phyloP scores from a whole-genome alignment of 805 yeast species.

The Wickerhamiella allomyrinae region DNA sequence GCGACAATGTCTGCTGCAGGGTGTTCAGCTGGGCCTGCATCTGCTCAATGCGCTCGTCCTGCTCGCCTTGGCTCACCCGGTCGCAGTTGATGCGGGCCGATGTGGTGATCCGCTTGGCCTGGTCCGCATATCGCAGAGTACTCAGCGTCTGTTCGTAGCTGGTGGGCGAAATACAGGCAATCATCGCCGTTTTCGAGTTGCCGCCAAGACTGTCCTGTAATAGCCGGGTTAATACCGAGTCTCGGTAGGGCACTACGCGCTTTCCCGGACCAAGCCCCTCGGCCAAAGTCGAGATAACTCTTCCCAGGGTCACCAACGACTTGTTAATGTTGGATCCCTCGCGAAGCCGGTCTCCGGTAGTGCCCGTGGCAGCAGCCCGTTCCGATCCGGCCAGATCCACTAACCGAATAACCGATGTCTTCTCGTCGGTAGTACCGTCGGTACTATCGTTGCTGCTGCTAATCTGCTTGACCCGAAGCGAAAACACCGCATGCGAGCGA shows the following conservation, averaged over 20 bases:
- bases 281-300: slow-evolving; percentile 44
- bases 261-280: slow-evolving; percentile 17
- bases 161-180: slow-evolving; percentile 73
- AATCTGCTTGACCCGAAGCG: slow-evolving; percentile 47
- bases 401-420: slow-evolving; percentile 46
- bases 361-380: slow-evolving; percentile 47
- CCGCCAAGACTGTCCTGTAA: slow-evolving; percentile 69
- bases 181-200: slow-evolving; percentile 72
- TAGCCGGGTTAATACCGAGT: slow-evolving; percentile 60
- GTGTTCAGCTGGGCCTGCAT: slow-evolving; percentile 28
- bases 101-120: slow-evolving; percentile 56
- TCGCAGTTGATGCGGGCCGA: slow-evolving; percentile 41
- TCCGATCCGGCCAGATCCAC: slow-evolving; percentile 83
- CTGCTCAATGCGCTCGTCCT: slow-evolving; percentile 26
- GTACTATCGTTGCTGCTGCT: slow-evolving; percentile 23
- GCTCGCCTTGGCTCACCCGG: slow-evolving; percentile 25
- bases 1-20: slow-evolving; percentile 22
- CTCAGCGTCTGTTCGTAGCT: slow-evolving; percentile 67
- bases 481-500: slow-evolving; percentile 69
- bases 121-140: slow-evolving; percentile 64
- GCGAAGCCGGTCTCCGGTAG: slow-evolving; percentile 40
- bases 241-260: slow-evolving; percentile 50
- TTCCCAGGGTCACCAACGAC: slow-evolving; percentile 62
- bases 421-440: slow-evolving; percentile 29
- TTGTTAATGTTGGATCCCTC: slow-evolving; percentile 72